A percentile compares a stretch with the other conserved stretches of the same genome.
These are phyloP conservation scores for Plasmodium ovale DNA, from an alignment of 169 alveolate species.

Conservation along the genomic window DNA sequence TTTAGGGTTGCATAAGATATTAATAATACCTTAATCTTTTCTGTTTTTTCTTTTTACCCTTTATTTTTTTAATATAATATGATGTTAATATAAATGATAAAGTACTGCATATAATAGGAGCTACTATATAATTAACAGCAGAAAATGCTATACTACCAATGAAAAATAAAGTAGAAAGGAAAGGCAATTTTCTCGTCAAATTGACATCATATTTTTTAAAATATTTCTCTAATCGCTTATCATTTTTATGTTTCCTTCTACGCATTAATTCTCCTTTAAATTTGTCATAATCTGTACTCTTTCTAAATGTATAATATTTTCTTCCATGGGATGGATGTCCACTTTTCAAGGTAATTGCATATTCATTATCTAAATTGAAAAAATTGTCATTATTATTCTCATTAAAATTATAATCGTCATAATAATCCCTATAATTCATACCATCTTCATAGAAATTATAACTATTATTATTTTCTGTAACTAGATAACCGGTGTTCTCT, in stretches of 20 bases:
- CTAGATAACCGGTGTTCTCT: not conserved
- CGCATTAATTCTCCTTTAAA: not conserved
- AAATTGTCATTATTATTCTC: not conserved
- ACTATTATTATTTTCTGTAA: not conserved
- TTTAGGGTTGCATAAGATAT: too few relatives aligned
- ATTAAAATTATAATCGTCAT: not conserved
- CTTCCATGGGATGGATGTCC: not conserved
- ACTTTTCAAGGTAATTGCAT: not conserved
- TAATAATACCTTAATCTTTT: not conserved
- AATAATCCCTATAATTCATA: not conserved
- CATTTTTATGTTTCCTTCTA: not conserved
- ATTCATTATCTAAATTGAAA: not conserved
- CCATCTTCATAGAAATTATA: not conserved
- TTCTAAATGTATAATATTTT: not conserved
- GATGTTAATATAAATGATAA: constrained; percentile 19
- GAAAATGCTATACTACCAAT: constrained; percentile 13
- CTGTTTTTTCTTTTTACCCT: not conserved
- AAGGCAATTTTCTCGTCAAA: not conserved
- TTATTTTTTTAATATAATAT: constrained; percentile 8
- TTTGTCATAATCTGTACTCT: not conserved
- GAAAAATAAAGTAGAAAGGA: constrained; percentile 5
- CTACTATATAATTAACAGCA: not conserved
- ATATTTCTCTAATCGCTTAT: not conserved
- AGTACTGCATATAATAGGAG: constrained; percentile 15
- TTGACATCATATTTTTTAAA: not conserved